Base-by-base conservation (phyloP, 805 yeast species). In the Schwanniomyces sp. region DNA sequence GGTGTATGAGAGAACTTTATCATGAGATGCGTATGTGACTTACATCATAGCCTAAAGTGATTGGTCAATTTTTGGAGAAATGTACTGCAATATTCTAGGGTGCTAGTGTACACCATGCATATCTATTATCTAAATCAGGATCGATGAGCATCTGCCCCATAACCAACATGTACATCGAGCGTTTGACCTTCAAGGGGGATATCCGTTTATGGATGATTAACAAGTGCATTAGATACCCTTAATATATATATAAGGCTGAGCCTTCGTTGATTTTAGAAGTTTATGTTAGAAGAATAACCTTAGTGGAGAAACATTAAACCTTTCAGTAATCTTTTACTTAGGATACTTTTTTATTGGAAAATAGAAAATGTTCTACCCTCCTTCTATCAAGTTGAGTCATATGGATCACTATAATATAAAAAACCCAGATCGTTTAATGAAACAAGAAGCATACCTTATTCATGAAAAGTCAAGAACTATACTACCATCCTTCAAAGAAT, bases 401-500 rank as follows among this genome's bases (percentile, higher is more conserved):
- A 32, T 32, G 36, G 21, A 32, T 14, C 36, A 17, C 5, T 32
- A 32, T 32, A 32, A 32, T 32, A 32, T 32, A 32, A 32, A 32
- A 21, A 32, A 32, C 3, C 36, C 21, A 14, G 36, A 32, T 11
- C 36, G 36, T 16, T 32, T 32, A 16, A 16, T 32, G 21, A 32
- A 32, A 6, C 36, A 7, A 18, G 36, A 32, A 16, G 27, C 40
- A 37, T 21, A 25, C n/a, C 26, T 39, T 7, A 25, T 5, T n/a
- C 40, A 30, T 18, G 10, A 26, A 42, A 18, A 24, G 9, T 3
- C 48, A 10, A 41, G n/a, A 11, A 40, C 46, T 44, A 52, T 47
- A 8, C 57, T 69, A 29, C 74, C 74, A 12, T 64, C 70, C 4
- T 69, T 69, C 51, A 63, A 45, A 37, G 74, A 69, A 51, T 58